phyloP scores from a whole-genome alignment of 108 stramenopile species.

The Cyclotella atomus region DNA sequence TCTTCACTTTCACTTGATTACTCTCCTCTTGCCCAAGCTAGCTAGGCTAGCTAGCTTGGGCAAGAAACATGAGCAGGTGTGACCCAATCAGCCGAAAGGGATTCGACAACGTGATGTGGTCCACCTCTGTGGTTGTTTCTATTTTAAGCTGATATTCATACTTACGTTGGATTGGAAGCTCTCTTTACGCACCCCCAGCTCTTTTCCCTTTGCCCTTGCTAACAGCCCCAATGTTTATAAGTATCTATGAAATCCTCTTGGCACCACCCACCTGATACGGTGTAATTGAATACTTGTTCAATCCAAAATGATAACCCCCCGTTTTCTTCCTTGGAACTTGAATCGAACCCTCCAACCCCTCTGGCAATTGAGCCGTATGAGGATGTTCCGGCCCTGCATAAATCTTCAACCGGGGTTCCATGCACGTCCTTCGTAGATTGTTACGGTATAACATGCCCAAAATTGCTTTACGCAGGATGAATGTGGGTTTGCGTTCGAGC shows the following conservation, averaged over 20 bases:
- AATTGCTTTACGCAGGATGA: slow-evolving; percentile 81
- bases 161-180: no score
- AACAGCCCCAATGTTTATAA: no score
- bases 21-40: no score
- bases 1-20: no score
- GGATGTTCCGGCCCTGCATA: slow-evolving; percentile 86
- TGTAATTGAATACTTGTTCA: slow-evolving; percentile 54
- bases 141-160: no score
- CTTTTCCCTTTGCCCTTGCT: no score
- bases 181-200: no score
- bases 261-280: slow-evolving; percentile 41
- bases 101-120: no score
- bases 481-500: slow-evolving; percentile 83
- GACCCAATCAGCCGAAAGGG: no score
- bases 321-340: slow-evolving; percentile 56
- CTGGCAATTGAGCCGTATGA: slow-evolving; percentile 76
- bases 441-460: slow-evolving; percentile 89
- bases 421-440: slow-evolving; percentile 75
- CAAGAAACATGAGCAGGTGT: no score
- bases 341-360: slow-evolving; percentile 24
- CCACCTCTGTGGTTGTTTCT: no score
- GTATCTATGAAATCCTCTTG: slow-evolving; percentile 5
- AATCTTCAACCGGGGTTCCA: slow-evolving; percentile 83
- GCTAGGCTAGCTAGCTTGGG: no score
- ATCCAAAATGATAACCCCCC: slow-evolving; percentile 76